A percentile compares a stretch with the other conserved stretches of the same genome.
phyloP scores from a whole-genome alignment of 2,329 filamentous ascomycete species.

The Arthrocladium fulminans region DNA sequence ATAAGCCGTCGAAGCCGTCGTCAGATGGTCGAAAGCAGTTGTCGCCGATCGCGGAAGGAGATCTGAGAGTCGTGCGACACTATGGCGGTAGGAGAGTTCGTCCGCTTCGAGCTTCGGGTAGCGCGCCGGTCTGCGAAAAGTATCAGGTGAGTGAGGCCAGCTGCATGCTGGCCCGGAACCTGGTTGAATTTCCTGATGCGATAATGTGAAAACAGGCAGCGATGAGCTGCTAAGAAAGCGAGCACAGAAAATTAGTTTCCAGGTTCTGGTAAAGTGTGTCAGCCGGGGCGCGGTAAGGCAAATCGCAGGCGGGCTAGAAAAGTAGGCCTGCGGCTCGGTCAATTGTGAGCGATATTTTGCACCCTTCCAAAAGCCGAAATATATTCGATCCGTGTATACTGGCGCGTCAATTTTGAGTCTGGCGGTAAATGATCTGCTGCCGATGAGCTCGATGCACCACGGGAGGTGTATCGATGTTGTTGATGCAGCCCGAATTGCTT shows the following conservation, averaged over 20 bases:
- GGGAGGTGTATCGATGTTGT: not conserved
- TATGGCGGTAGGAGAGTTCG: not conserved
- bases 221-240: not conserved
- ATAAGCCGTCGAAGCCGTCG: not conserved
- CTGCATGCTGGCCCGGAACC: slow-evolving; percentile 4
- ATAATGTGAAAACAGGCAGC: not conserved
- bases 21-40: not conserved
- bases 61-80: not conserved
- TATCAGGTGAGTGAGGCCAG: slow-evolving; percentile 7
- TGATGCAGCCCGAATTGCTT: not conserved
- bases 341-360: slow-evolving; percentile 6
- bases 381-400: slow-evolving; percentile 2
- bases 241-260: not conserved
- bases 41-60: not conserved
- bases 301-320: slow-evolving; percentile 6
- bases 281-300: slow-evolving; percentile 6
- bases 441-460: not conserved
- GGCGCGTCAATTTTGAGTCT: not conserved
- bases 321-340: slow-evolving; percentile 6
- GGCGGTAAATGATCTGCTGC: not conserved
- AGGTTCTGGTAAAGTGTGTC: not conserved
- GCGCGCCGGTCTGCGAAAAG: slow-evolving; percentile 7
- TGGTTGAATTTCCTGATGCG: not conserved
- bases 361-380: not conserved
- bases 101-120: slow-evolving; percentile 1